These are phyloP conservation scores for Apiotrichum akiyoshidainum DNA, from an alignment of 1,284 basidiomycete genomes.

Conservation along the genomic window DNA sequence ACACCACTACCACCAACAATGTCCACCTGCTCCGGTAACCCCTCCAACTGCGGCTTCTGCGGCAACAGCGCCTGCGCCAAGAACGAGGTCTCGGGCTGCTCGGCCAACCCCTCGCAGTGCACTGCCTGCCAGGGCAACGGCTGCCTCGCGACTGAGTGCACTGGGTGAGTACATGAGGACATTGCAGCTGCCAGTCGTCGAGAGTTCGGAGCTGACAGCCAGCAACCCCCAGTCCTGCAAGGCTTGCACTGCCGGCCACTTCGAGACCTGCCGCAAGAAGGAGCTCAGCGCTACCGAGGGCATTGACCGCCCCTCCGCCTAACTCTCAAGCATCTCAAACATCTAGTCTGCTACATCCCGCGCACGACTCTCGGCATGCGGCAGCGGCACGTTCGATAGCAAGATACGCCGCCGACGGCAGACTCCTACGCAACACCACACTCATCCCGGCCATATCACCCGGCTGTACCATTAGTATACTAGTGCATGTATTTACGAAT, in stretches of 20 bases:
- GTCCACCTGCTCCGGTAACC: constrained; percentile 44
- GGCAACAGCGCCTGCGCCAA: constrained; percentile 32
- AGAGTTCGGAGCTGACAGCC: constrained; percentile 5
- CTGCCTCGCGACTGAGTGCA: constrained; percentile 44
- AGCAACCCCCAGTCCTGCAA: constrained; percentile 45
- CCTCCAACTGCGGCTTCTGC: constrained; percentile 45
- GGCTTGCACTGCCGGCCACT: constrained; percentile 39
- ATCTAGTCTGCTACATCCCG: not conserved
- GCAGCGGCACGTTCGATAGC: too few relatives aligned
- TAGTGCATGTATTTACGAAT: too few relatives aligned
- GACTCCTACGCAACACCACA: too few relatives aligned
- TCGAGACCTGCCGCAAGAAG: constrained; percentile 38
- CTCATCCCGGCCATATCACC: too few relatives aligned
- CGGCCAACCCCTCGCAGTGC: constrained; percentile 39
- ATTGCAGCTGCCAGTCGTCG: too few relatives aligned
- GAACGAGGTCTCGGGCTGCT: constrained; percentile 39
- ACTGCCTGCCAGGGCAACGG: constrained; percentile 41
- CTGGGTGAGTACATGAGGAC: constrained; percentile 37
- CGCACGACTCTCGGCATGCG: too few relatives aligned
- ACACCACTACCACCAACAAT: constrained; percentile 3
- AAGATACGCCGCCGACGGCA: too few relatives aligned
- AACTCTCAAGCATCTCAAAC: too few relatives aligned
- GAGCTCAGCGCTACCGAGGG: constrained; percentile 40
- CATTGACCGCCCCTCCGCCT: constrained; percentile 33
- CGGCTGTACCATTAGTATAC: too few relatives aligned